Conservation (phyloP, 2,329 filamentous ascomycete species). For the Colletotrichum coccodes region DNA sequence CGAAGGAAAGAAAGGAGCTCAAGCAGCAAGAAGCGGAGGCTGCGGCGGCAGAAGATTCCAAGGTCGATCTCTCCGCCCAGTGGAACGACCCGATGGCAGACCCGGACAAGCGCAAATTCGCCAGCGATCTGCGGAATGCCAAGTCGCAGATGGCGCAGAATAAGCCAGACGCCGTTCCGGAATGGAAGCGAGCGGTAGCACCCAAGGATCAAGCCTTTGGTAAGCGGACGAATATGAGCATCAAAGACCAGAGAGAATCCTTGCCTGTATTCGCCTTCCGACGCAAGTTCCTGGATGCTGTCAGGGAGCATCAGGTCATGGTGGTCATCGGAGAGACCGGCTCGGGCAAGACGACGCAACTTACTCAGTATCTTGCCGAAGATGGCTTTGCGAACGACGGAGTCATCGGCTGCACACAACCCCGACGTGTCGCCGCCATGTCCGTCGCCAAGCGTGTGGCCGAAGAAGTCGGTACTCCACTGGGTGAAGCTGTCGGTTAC, state of each 20-base stretch:
- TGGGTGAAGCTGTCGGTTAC: slow-evolving; percentile 95
- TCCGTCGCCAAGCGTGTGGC: slow-evolving; percentile 97
- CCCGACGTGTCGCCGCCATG: slow-evolving; percentile 96
- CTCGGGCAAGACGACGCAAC: slow-evolving; percentile 95
- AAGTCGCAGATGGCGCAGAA: slow-evolving; percentile 60
- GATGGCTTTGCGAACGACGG: slow-evolving; percentile 88
- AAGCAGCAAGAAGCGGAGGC: slow-evolving; percentile 88
- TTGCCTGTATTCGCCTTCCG: slow-evolving; percentile 92
- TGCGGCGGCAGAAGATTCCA: slow-evolving; percentile 77
- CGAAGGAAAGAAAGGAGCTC: slow-evolving; percentile 90
- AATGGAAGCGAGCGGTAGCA: slow-evolving; percentile 90
- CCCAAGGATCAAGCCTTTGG: slow-evolving; percentile 84
- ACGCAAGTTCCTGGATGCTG: slow-evolving; percentile 86
- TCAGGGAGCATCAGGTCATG: slow-evolving; percentile 87
- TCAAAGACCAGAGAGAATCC: slow-evolving; percentile 92
- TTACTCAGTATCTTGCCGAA: slow-evolving; percentile 95
- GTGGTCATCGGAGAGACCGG: slow-evolving; percentile 98
- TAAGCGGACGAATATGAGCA: slow-evolving; percentile 88
- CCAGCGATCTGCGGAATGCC: slow-evolving; percentile 81
- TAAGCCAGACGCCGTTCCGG: slow-evolving; percentile 78
- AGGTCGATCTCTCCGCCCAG: slow-evolving; percentile 86
- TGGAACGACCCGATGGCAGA: slow-evolving; percentile 98
- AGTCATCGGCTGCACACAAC: slow-evolving; percentile 96
- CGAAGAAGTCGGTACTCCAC: slow-evolving; percentile 90
- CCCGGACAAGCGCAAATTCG: slow-evolving; percentile 87